phyloP scores from a whole-genome alignment of 1,284 basidiomycete species.

The Ceratobasidium sp. region DNA sequence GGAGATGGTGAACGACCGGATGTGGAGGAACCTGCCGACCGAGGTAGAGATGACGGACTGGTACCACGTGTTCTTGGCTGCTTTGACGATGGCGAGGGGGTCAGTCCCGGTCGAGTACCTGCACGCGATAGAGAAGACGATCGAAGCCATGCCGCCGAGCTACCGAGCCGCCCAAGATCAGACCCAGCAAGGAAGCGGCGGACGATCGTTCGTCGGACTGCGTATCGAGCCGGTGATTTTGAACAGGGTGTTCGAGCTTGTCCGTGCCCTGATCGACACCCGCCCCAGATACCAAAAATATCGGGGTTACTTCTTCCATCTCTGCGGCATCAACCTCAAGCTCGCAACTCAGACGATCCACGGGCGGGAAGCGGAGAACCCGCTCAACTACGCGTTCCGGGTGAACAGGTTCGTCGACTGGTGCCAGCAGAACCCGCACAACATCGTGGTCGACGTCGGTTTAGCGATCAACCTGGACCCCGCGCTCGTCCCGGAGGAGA shows the following conservation, averaged over 20 bases:
- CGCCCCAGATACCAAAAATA: background rate
- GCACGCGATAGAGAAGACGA: slow-evolving; percentile 7
- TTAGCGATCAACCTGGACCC: background rate
- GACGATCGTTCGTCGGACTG: background rate
- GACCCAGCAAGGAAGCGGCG: background rate
- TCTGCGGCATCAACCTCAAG: slow-evolving; percentile 32
- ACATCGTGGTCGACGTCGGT: slow-evolving; percentile 21
- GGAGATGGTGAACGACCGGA: background rate
- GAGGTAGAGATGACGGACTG: background rate
- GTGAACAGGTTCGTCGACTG: background rate
- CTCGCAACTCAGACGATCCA: background rate
- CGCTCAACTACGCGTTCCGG: background rate
- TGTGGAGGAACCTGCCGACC: background rate
- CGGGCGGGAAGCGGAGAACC: background rate
- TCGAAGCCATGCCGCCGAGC: background rate
- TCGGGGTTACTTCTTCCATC: slow-evolving; percentile 22
- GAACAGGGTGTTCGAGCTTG: background rate
- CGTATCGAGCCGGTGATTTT: background rate
- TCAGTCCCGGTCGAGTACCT: background rate
- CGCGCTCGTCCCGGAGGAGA: background rate
- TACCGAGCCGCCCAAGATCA: background rate
- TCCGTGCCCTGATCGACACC: no score
- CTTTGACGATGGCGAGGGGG: no score
- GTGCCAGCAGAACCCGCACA: slow-evolving; percentile 5
- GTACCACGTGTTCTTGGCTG: background rate